Evolutionary conservation across 495 filamentous ascomycete genomes (phyloP).

Genomic region (Glutinoglossum americanum): DNA sequence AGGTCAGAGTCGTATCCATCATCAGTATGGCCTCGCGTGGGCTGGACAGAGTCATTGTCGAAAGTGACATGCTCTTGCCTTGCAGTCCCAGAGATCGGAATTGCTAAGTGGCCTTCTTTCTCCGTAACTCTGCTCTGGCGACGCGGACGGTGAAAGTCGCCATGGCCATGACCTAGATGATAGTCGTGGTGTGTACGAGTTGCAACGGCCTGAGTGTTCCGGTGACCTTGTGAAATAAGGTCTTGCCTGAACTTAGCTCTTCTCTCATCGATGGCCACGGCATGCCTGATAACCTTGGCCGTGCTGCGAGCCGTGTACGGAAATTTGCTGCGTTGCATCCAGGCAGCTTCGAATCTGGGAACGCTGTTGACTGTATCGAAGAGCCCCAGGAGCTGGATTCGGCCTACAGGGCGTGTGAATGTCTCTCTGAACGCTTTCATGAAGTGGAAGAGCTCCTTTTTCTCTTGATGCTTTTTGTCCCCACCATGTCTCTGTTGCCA

Average conservation of each 20-base stretch:
- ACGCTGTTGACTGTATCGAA: slow-evolving; percentile 72
- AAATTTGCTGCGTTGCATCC: slow-evolving; percentile 66
- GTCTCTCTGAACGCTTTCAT: slow-evolving; percentile 74
- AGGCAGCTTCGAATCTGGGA: slow-evolving; percentile 60
- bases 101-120: not conserved
- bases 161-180: slow-evolving; percentile 15
- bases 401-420: slow-evolving; percentile 53
- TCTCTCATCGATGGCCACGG: not conserved
- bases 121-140: slow-evolving; percentile 9
- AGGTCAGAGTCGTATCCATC: not conserved
- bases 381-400: slow-evolving; percentile 47
- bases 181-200: slow-evolving; percentile 15
- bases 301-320: slow-evolving; percentile 64
- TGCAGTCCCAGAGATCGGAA: not conserved
- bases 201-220: slow-evolving; percentile 14
- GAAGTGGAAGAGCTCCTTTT: slow-evolving; percentile 47
- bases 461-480: slow-evolving; percentile 30
- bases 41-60: not conserved
- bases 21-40: not conserved
- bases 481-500: slow-evolving; percentile 53
- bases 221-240: slow-evolving; percentile 32
- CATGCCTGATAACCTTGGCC: slow-evolving; percentile 29
- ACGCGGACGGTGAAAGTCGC: slow-evolving; percentile 16
- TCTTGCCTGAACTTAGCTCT: slow-evolving; percentile 37
- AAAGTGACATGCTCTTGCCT: not conserved